phyloP scores from a whole-genome alignment of 805 yeast species.

The Deakozyma indianensis region DNA sequence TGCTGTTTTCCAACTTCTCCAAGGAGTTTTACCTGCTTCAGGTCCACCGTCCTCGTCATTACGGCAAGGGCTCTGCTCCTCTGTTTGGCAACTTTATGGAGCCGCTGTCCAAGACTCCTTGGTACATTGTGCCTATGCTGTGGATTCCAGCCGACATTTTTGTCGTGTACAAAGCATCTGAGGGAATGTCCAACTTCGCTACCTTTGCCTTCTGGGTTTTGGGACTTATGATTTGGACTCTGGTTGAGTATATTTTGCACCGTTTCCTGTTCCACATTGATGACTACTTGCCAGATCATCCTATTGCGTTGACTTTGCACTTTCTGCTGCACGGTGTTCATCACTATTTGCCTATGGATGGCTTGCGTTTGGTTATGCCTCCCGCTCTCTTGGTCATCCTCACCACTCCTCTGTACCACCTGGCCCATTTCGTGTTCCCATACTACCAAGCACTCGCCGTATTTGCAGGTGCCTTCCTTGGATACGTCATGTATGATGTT shows the following conservation, averaged over 20 bases:
- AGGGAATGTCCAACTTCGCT: slow-evolving; percentile 28
- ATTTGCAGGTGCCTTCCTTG: slow-evolving; percentile 91
- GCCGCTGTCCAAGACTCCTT: slow-evolving; percentile 80
- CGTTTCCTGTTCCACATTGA: slow-evolving; percentile 92
- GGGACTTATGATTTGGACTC: slow-evolving; percentile 90
- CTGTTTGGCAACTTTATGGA: slow-evolving; percentile 89
- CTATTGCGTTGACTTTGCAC: slow-evolving; percentile 62
- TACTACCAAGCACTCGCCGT: slow-evolving; percentile 78
- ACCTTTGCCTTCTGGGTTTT: slow-evolving; percentile 48
- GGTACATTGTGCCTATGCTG: slow-evolving; percentile 80
- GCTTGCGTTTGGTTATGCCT: slow-evolving; percentile 85
- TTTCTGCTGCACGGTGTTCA: slow-evolving; percentile 92
- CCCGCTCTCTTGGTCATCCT: slow-evolving; percentile 68
- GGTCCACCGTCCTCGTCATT: slow-evolving; percentile 95
- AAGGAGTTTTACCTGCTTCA: slow-evolving; percentile 90
- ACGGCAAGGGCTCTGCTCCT: slow-evolving; percentile 94
- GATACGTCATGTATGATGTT: slow-evolving; percentile 81
- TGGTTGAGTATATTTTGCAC: slow-evolving; percentile 77
- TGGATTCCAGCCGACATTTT: slow-evolving; percentile 78
- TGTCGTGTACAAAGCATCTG: slow-evolving; percentile 45
- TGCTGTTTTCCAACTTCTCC: slow-evolving; percentile 56
- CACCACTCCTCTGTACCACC: slow-evolving; percentile 64
- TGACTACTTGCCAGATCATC: slow-evolving; percentile 68
- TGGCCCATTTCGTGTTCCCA: slow-evolving; percentile 68
- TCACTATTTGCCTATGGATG: slow-evolving; percentile 96